Base-by-base conservation (phyloP, 2,329 filamentous ascomycete genomes). In the Paramyrothecium roridum region DNA sequence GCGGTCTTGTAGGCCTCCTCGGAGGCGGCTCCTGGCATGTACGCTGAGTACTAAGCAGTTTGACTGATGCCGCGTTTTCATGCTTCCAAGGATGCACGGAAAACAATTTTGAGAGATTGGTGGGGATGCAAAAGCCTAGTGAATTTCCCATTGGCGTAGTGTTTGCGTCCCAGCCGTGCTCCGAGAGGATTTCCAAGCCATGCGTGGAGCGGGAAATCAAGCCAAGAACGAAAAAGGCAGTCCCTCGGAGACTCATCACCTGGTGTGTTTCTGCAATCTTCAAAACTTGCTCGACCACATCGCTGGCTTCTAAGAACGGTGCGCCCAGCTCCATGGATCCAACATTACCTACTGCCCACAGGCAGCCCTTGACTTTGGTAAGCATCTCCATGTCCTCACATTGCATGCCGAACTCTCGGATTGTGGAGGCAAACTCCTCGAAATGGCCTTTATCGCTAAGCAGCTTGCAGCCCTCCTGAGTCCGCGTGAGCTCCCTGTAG, bases 261-360 rank as follows among this genome's bases (percentile, higher is more conserved):
- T 93, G 87, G 46, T 95, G 93, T 26, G 80, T 78, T 70, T 96
- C 91, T 1, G 95, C 95, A 67, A 99, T 97, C 59, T 86, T 81
- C 49, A 98, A 86, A 59, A 99, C 93, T 59, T 88, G 85, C 65
- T 88, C 85, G 19, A 98, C 91, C 40, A 98, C 91, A 61, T 97
- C 90, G 40, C 86, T 90, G 54, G 89, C 87, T 72, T 97, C 95
- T 3, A 99, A 80, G 70, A 99, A 99, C 0, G 92, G 92, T 1
- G 93, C 93, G 1, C 95, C 95, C 2, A 97, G 85, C 65, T 98
- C 93, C 93, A 99, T 98, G 1, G 93, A 97, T 0, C 95, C 95
- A 40, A 99, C 93, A 64, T 99, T 99, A 22, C 95, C 95, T 1
- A 99, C 92, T 0, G 95, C 95, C 95, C 95, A 99, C 50, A 99